Evolutionary conservation across 2,329 filamentous ascomycete genomes (phyloP), one percentile per base, ranked within the genome.

Genomic region (Penicillium sp.): DNA sequence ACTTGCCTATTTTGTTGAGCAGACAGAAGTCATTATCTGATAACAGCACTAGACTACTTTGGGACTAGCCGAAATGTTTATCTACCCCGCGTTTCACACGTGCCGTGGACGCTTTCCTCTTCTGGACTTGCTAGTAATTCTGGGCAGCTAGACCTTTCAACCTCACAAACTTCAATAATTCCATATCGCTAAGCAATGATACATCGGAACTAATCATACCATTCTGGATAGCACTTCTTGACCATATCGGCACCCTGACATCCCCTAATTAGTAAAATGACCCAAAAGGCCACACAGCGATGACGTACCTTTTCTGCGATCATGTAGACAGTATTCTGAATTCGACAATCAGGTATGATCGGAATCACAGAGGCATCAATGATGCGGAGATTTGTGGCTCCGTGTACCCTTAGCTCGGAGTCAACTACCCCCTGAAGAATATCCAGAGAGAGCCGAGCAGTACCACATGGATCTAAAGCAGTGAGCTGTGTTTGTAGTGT

Each of bases 321-420:
- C 77, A 81, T 81, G 57, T 85, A 86, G 2, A 85, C 82, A 1
- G 79, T 74, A 50, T 82, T 84, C 63, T 84, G 82, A 45, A 83
- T 83, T 4, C 81, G 76, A 72, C 81, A 73, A 76, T 81, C 48
- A 67, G 80, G 65, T 77, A 82, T 63, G 10, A 83, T 73, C 0
- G 82, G 82, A 9, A 84, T 78, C 18, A 83, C 68, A 0, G 78
- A 82, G 1, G 82, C 81, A 63, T 84, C 82, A 42, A 79, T 75
- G 14, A 84, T 76, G 3, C 81, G 75, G 1, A 84, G 72, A 13
- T 75, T 78, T 45, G 77, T 75, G 45, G 82, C 68, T 0, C 81
- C 81, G 57, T 81, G 76, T 8, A 85, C 81, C 50, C 72, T 74
- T 1, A 84, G 74, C 4, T 64, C 65, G 13, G 69, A 61, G 60